Percentiles rank a stretch among this genome's conserved stretches.
phyloP scores from a whole-genome alignment of 805 yeast species.

The Hanseniaspora nectarophila region DNA sequence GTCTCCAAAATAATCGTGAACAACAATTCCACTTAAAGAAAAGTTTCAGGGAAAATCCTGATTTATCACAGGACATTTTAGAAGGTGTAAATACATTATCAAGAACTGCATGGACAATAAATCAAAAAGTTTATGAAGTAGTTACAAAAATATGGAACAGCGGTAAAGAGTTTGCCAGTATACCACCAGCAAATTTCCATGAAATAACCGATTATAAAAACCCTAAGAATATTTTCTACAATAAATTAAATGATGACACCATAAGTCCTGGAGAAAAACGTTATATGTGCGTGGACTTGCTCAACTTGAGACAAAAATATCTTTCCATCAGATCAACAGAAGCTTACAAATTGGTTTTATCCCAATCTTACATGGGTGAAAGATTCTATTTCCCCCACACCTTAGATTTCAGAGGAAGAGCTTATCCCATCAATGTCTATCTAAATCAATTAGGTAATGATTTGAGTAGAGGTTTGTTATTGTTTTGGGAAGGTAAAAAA shows the following conservation, averaged over 20 bases:
- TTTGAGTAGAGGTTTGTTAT: conserved; percentile 55
- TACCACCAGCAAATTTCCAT: conserved; percentile 44
- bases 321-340: conserved; percentile 88
- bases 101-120: conserved; percentile 83
- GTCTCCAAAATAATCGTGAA: conserved; percentile 78
- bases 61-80: conserved; percentile 48
- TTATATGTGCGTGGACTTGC: conserved; percentile 38
- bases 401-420: conserved; percentile 72
- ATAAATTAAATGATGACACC: background rate
- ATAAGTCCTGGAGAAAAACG: background rate
- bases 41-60: conserved; percentile 53
- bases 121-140: conserved; percentile 53
- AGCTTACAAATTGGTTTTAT: conserved; percentile 88
- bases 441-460: conserved; percentile 74
- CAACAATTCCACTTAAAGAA: conserved; percentile 80
- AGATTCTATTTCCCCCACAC: conserved; percentile 69
- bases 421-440: conserved; percentile 70
- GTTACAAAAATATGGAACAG: conserved; percentile 77
- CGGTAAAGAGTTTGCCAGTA: conserved; percentile 60
- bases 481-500: conserved; percentile 66
- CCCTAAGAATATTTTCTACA: conserved; percentile 41
- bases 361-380: conserved; percentile 80
- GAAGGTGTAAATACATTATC: conserved; percentile 81
- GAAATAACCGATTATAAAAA: conserved; percentile 39
- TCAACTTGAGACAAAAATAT: conserved; percentile 50